phyloP scores from a whole-genome alignment of 257 asterid genomes.

The Ehretia macrophylla region DNA sequence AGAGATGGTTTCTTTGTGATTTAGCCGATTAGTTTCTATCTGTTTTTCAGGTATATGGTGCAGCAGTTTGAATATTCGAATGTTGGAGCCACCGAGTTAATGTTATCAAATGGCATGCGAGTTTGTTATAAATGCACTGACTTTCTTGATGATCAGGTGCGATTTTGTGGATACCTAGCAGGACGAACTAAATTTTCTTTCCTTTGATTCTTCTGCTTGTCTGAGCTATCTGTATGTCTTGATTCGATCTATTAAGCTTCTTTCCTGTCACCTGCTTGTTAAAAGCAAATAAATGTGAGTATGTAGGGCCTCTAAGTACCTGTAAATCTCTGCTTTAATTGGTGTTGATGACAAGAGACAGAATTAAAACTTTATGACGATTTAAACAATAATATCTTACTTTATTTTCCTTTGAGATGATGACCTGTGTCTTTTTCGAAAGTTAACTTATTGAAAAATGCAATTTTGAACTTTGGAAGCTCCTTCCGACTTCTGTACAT shows the following conservation, averaged over 20 bases:
- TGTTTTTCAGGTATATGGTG: constrained; percentile 49
- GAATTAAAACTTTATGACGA: no score
- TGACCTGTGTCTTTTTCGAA: no score
- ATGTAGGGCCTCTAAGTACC: no score
- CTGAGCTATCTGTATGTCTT: neutral
- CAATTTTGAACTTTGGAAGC: no score
- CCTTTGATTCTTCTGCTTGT: neutral
- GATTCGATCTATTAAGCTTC: neutral
- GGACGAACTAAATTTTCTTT: constrained; percentile 10
- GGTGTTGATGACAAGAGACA: no score
- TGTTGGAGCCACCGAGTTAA: constrained; percentile 70
- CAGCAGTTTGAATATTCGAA: constrained; percentile 62
- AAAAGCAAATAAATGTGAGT: neutral
- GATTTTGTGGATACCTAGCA: neutral
- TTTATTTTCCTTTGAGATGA: no score
- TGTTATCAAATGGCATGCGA: constrained; percentile 90
- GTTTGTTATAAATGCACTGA: constrained; percentile 93
- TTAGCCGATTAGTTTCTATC: neutral
- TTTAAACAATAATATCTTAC: no score
- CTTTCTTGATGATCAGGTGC: constrained; percentile 93
- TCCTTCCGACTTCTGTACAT: no score
- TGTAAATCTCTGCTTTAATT: no score
- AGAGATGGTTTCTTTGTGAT: neutral
- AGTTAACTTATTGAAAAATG: no score
- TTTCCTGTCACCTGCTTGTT: neutral